Evolutionary conservation across 2,329 filamentous ascomycete genomes (phyloP), one percentile per base, ranked within the genome.

Genomic region (Bipolaris gigantea): DNA sequence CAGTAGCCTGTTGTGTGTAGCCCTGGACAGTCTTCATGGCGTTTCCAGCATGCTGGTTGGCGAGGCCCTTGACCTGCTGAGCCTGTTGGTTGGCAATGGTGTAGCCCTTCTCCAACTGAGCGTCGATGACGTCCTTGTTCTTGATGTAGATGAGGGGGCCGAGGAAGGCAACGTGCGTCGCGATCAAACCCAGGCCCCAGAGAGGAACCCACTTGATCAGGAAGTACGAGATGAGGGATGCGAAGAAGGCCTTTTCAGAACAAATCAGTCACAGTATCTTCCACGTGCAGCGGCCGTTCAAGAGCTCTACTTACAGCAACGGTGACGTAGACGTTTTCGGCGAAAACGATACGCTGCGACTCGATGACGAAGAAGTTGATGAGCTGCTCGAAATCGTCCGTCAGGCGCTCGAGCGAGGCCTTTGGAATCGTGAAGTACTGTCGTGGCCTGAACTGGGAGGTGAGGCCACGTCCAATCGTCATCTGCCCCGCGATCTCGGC

Each of bases 331-430:
- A 86, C 77, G 64, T 87, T 87, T 78, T 88, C 85, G 30, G 83
- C 85, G 64, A 87, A 88, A 55, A 87, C 71, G 59, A 87, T 80
- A 54, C 85, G 81, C 77, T 88, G 85, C 69, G 85, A 83, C 70
- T 88, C 85, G 59, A 88, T 86, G 62, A 87, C 79, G 73, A 87
- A 85, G 76, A 88, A 88, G 77, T 87, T 86, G 75, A 84, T 78
- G 49, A 88, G 76, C 74, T 87, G 84, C 71, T 85, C 83, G 13
- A 85, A 69, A 69, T 87, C 85, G 60, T 85, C 84, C 44, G 85
- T 75, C 19, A 84, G 73, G 53, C 80, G 81, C 71, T 87, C 85
- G 33, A 86, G 77, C 44, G 82, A 83, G 63, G 86, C 85, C 70
- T 84, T 84, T 33, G 84, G 83, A 54, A 88, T 81, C 44, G 81